A percentile compares a stretch with the other conserved stretches of the same genome.
Evolutionary conservation across 345 rosid species (phyloP).

Genomic region (Psidium guajava): DNA sequence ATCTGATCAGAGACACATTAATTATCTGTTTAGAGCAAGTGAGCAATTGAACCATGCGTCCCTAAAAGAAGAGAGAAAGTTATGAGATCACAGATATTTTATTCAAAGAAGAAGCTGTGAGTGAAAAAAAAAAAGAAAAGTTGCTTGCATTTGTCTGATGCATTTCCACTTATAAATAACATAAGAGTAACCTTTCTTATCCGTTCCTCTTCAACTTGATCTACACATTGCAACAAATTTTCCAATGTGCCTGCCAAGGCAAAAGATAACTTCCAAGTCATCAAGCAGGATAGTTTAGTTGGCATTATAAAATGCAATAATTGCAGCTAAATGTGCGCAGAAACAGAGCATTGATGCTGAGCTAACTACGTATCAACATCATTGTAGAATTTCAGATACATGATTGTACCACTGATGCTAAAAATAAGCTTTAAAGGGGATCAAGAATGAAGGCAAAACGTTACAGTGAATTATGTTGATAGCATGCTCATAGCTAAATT

Average conservation of each 20-base stretch:
- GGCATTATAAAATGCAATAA: neutral
- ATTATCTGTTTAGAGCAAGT: neutral
- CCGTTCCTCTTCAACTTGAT: conserved; percentile 56
- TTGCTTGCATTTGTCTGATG: neutral
- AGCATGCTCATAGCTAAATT: neutral
- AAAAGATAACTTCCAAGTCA: neutral
- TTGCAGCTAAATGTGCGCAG: neutral
- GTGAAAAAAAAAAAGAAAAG: neutral
- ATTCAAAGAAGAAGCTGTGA: neutral
- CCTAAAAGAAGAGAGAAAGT: neutral
- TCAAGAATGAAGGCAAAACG: neutral
- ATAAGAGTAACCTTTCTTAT: conserved; percentile 39
- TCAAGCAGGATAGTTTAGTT: neutral
- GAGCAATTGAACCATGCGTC: neutral
- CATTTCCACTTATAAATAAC: neutral
- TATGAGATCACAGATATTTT: neutral
- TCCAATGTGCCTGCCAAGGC: conserved; percentile 50
- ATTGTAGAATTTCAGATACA: neutral
- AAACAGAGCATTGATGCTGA: neutral
- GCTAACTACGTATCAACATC: neutral
- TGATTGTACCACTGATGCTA: neutral
- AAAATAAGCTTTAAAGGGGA: neutral
- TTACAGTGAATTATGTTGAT: neutral
- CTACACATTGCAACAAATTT: conserved; percentile 58
- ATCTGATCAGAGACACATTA: neutral